A percentile compares a stretch with the other conserved stretches of the same genome.
Conservation (phyloP, 192 early-diverging fungal species). For the Entomortierella lignicola region DNA sequence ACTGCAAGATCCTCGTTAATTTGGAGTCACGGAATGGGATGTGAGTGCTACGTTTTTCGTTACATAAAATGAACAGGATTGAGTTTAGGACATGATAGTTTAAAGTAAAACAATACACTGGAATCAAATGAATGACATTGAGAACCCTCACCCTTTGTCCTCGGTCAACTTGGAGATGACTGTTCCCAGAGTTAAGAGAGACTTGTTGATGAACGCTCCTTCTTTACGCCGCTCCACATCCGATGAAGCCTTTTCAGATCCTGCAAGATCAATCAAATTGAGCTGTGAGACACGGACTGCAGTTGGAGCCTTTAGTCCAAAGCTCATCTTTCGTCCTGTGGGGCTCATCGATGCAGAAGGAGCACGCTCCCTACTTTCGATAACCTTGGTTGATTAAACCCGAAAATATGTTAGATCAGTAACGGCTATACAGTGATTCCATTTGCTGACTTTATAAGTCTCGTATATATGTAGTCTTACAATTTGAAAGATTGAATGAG, state of each 20-base stretch:
- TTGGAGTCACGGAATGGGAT: constrained; percentile 98
- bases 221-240: constrained; percentile 91
- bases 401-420: background rate
- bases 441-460: too few relatives aligned
- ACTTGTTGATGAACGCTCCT: constrained; percentile 94
- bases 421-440: too few relatives aligned
- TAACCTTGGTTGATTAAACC: constrained; percentile 13
- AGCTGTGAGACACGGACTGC: constrained; percentile 46
- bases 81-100: too few relatives aligned
- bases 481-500: constrained; percentile 97
- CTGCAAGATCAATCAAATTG: constrained; percentile 97
- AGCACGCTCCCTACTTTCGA: constrained; percentile 45
- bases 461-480: constrained; percentile 56
- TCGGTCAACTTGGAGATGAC: constrained; percentile 94
- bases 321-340: constrained; percentile 18
- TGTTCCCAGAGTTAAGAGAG: constrained; percentile 87
- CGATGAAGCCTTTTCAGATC: constrained; percentile 91
- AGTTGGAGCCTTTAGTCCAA: constrained; percentile 25
- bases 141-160: constrained; percentile 47
- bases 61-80: background rate
- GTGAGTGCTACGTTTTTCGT: constrained; percentile 60
- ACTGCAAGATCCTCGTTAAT: constrained; percentile 92
- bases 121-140: too few relatives aligned
- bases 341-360: constrained; percentile 24
- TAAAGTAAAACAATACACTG: too few relatives aligned